Evolutionary conservation across 805 yeast genomes (phyloP), one percentile per base, ranked within the genome.

Genomic region (Nematodospora valgi): DNA sequence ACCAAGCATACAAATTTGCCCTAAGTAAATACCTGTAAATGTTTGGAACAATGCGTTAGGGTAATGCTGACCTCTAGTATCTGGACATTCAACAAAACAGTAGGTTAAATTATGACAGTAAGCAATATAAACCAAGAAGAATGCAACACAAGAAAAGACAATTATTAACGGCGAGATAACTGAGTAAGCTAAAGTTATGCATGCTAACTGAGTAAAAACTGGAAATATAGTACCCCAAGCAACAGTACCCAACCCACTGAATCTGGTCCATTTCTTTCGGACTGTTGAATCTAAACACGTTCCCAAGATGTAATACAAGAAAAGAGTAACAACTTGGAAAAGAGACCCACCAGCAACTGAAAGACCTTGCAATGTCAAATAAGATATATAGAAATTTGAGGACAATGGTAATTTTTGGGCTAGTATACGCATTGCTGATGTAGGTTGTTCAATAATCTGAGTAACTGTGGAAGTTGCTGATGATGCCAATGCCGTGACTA

Each of bases 1-100:
- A 37, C 96, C 97, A 35, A 93, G 56, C 44, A 93, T 49, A 67
- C 96, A 86, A 15, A 88, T 62, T 60, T 91, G 89, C 25, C 95
- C 95, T 29, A 91, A 57, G 57, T 91, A 91, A 28, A 93, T 58
- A 39, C 98, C 98, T 24, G 81, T 80, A 55, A 91, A 72, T 1
- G 94, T 82, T 63, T 91, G 97, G 67, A 79, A 84, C 34, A 91
- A 59, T 2, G 97, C 96, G 43, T 86, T 76, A 42, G 96, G 93
- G 56, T 88, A 93, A 64, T 82, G 81, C 32, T 71, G 63, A 35
- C 98, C 98, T 52, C 91, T 72, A 13, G 79, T 65, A 51, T 89
- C 95, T 13, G 85, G 68, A 13, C 80, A 67, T 48, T 82, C 87
- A 29, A 72, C 68, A 44, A 66, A 72, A 18, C 84, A 81, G 60